Base-by-base conservation (phyloP, 257 asterid species). In the Prunella vulgaris region DNA sequence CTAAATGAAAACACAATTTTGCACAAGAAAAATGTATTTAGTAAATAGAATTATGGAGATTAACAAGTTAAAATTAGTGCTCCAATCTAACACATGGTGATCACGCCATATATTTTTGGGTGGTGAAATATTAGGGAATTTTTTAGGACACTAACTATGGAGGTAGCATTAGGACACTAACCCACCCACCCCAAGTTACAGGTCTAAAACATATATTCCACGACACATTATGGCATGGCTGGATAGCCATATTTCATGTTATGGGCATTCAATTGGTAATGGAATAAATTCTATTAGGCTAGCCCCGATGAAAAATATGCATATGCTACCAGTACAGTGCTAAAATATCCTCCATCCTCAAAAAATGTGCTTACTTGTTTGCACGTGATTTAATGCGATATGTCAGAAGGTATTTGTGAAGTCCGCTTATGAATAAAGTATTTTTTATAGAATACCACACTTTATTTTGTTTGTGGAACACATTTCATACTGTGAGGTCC, bases 1-100 rank as follows among this genome's bases (percentile, higher is more conserved):
- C 86, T 71, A 78, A 75, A 65, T 53, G 42, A 32, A 30, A 77
- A 69, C 35, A 25, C 64, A 17, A 59, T 21, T 20, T 72, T 62
- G 71, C 66, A 52, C 49, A 57, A 62, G 58, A 72, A 52, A 35
- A 21, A 5, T 71, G 20, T 21, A n/a, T 8, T 48, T 14, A 6
- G 42, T 51, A 32, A 38, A 20, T 57, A 56, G 33, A 32, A 42
- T 46, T 52, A 48, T 21, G 56, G 27, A 56, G 22, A 70, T n/a
- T 56, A 10, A 33, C 35, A 38, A 67, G n/a, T 33, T 13, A 59
- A 48, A 48, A 48, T 21, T 28, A 61, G 15, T 54, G 49, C 61
- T 62, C 59, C 48, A 56, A 51, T 68, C 49, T 48, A 44, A 56
- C 20, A 68, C 30, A 56, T 63, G 22, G 8, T 15, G 24, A 48